Conservation (phyloP, 768 basidiomycete species). For the Boletus subcaerulescens region DNA sequence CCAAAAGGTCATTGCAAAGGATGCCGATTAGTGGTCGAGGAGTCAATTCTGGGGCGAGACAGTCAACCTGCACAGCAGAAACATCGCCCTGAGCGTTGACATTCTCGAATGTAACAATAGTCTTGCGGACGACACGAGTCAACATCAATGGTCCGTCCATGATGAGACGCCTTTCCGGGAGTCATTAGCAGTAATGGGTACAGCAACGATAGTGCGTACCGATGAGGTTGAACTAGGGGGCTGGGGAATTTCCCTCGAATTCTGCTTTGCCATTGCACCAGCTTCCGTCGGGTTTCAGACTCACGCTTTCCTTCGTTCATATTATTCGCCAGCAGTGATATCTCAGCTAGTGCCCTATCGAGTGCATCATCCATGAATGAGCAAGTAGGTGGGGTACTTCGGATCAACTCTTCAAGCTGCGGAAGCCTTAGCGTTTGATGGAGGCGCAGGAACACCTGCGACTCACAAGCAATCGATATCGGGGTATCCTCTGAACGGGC, state of each 20-base stretch:
- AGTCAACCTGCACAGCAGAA: slow-evolving; percentile 84
- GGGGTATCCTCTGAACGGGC: slow-evolving; percentile 94
- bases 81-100: slow-evolving; percentile 74
- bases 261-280: slow-evolving; percentile 87
- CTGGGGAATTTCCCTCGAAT: slow-evolving; percentile 93
- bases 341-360: slow-evolving; percentile 82
- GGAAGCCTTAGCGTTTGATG: neutral
- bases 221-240: slow-evolving; percentile 97
- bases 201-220: slow-evolving; percentile 43
- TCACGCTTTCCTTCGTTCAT: slow-evolving; percentile 99
- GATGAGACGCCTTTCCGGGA: slow-evolving; percentile 67
- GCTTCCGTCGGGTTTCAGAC: slow-evolving; percentile 84
- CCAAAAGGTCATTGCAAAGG: slow-evolving; percentile 90
- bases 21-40: slow-evolving; percentile 77
- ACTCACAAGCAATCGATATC: slow-evolving; percentile 90
- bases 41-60: slow-evolving; percentile 82
- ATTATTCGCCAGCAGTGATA: slow-evolving; percentile 82
- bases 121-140: slow-evolving; percentile 89
- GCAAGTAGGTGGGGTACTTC: slow-evolving; percentile 77
- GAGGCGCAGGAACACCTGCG: slow-evolving; percentile 3
- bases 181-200: slow-evolving; percentile 5
- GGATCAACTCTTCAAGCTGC: slow-evolving; percentile 78
- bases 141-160: slow-evolving; percentile 87
- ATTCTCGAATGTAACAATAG: slow-evolving; percentile 76
- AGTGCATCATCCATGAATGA: slow-evolving; percentile 80